A percentile compares a stretch with the other conserved stretches of the same genome.
phyloP scores from a whole-genome alignment of 2,329 filamentous ascomycete genomes.

The Intubia oerlemansii region DNA sequence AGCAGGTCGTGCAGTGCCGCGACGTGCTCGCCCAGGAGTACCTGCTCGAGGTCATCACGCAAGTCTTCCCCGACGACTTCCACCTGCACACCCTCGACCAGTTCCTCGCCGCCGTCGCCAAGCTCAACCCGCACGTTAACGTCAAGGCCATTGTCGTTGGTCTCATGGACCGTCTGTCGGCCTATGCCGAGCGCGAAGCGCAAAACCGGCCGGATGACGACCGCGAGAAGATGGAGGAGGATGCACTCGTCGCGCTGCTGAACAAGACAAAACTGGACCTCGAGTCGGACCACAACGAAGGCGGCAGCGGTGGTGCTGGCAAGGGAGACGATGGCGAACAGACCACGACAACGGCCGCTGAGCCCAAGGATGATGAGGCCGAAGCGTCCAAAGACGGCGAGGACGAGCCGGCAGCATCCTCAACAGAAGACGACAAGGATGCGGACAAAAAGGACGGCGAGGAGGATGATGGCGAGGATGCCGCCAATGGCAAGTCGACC shows the following conservation, averaged over 20 bases:
- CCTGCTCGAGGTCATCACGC: constrained; percentile 90
- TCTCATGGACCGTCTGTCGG: constrained; percentile 86
- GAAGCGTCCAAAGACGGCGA: background rate
- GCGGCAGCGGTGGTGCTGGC: constrained; percentile 19
- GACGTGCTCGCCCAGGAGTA: constrained; percentile 97
- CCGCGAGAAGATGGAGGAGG: constrained; percentile 59
- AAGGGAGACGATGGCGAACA: constrained; percentile 9
- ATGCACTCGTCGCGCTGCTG: constrained; percentile 57
- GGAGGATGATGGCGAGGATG: background rate
- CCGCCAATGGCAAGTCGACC: background rate
- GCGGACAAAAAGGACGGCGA: constrained; percentile 9
- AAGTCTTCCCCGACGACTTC: constrained; percentile 97
- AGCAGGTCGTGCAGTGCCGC: constrained; percentile 94
- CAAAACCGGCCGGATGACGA: constrained; percentile 49
- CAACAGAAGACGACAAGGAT: background rate
- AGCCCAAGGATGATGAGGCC: background rate
- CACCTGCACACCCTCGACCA: constrained; percentile 93
- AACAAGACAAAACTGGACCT: constrained; percentile 47
- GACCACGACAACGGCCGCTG: background rate
- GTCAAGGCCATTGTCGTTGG: constrained; percentile 97
- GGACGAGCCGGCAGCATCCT: constrained; percentile 9
- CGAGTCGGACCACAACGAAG: constrained; percentile 13
- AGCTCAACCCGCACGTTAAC: constrained; percentile 89
- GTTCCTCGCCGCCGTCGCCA: constrained; percentile 78
- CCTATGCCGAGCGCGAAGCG: constrained; percentile 81